phyloP scores from a whole-genome alignment of 202 grass and related monocot species.

The Zoysia matrella region DNA sequence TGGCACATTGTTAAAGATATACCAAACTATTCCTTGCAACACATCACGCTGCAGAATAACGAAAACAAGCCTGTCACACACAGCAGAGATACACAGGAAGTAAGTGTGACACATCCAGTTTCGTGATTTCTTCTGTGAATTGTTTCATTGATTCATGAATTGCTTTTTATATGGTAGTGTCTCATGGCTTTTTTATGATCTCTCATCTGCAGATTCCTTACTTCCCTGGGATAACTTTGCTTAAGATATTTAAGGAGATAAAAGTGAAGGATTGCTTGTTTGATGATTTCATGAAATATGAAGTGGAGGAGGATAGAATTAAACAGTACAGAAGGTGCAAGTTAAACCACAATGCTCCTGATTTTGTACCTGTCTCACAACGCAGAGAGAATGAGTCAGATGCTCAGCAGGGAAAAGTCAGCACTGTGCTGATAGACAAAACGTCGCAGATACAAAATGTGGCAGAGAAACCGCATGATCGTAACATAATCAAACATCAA shows the following conservation, averaged over 20 bases:
- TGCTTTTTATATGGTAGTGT: constrained; percentile 4
- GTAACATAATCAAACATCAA: constrained; percentile 22
- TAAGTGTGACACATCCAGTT: constrained; percentile 40
- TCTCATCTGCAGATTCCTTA: constrained; percentile 63
- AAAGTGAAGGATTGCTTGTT: constrained; percentile 62
- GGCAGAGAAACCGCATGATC: constrained; percentile 34
- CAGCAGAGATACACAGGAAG: constrained; percentile 98
- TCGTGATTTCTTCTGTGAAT: neutral
- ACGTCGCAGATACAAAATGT: constrained; percentile 42
- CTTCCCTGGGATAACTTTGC: constrained; percentile 52
- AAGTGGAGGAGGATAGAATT: constrained; percentile 58
- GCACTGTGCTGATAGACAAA: constrained; percentile 40
- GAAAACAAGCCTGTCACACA: constrained; percentile 94
- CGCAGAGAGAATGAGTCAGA: neutral
- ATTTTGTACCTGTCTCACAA: constrained; percentile 64
- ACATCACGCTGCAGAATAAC: constrained; percentile 83
- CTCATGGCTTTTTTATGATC: neutral
- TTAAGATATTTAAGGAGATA: constrained; percentile 74
- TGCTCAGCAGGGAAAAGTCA: constrained; percentile 19
- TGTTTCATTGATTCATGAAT: neutral
- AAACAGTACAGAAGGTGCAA: constrained; percentile 57
- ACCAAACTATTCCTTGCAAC: constrained; percentile 72
- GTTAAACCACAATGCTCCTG: constrained; percentile 67
- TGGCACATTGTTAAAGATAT: constrained; percentile 94
- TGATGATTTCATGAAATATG: constrained; percentile 82